Conservation (phyloP, 768 basidiomycete genomes). For the Jaapia argillacea region DNA sequence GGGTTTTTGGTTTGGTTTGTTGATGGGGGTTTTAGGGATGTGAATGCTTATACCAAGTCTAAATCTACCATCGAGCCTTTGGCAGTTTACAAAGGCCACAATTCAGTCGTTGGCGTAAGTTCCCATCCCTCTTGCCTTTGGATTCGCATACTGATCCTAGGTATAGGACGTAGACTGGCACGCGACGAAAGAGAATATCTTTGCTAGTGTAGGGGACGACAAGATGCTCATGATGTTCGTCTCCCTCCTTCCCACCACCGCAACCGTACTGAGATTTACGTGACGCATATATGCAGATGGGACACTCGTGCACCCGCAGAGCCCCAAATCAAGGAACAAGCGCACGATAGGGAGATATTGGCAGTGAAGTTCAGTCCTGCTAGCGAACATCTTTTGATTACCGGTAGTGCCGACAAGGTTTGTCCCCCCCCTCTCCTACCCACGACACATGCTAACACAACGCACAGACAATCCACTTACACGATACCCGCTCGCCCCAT, state of each 20-base stretch:
- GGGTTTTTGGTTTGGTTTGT: too few species aligned
- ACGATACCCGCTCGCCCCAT: slow-evolving; percentile 71
- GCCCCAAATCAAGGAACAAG: slow-evolving; percentile 64
- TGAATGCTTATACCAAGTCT: slow-evolving; percentile 77
- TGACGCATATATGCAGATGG: slow-evolving; percentile 51
- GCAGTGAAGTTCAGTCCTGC: slow-evolving; percentile 86
- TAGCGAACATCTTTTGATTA: slow-evolving; percentile 68
- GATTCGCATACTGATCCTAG: slow-evolving; percentile 6
- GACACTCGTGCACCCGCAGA: slow-evolving; percentile 73
- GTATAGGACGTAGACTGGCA: slow-evolving; percentile 95
- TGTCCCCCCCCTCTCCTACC: slow-evolving; percentile 4
- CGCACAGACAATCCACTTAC: slow-evolving; percentile 71
- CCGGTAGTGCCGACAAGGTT: slow-evolving; percentile 92
- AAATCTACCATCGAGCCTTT: slow-evolving; percentile 79
- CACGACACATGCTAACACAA: background rate
- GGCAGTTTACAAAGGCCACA: slow-evolving; percentile 78
- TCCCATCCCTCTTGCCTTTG: background rate
- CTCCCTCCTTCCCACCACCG: background rate
- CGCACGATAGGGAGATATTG: slow-evolving; percentile 87
- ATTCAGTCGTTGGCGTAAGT: slow-evolving; percentile 84
- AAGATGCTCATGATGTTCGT: slow-evolving; percentile 87
- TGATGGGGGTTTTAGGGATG: slow-evolving; percentile 56
- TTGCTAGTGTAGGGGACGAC: slow-evolving; percentile 95
- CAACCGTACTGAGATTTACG: background rate
- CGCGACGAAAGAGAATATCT: slow-evolving; percentile 65